A percentile compares a stretch with the other conserved stretches of the same genome.
Evolutionary conservation across 345 rosid species (phyloP).

Genomic region (Gossypium bickii): DNA sequence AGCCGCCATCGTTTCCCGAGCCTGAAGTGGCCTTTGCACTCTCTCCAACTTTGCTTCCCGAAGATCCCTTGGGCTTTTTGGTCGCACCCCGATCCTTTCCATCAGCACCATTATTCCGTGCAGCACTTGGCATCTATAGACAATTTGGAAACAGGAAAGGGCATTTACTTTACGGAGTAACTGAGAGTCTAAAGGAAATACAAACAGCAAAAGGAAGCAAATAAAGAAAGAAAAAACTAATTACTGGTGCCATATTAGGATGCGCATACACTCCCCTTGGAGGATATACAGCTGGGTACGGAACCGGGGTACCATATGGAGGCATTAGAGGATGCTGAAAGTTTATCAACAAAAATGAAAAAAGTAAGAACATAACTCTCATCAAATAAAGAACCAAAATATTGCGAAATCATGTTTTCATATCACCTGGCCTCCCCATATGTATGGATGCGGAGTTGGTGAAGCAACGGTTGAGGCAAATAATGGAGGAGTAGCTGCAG

Average conservation of each 20-base stretch:
- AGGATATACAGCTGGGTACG: constrained; percentile 89
- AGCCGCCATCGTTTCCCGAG: constrained; percentile 80
- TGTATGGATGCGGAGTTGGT: constrained; percentile 82
- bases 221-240: not conserved
- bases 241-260: constrained; percentile 78
- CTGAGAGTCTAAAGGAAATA: not conserved
- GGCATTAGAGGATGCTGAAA: constrained; percentile 85
- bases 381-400: not conserved
- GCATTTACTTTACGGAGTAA: not conserved
- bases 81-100: constrained; percentile 54
- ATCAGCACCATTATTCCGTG: constrained; percentile 36
- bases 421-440: constrained; percentile 92
- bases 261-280: constrained; percentile 85
- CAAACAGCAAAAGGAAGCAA: not conserved
- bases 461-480: constrained; percentile 85
- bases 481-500: constrained; percentile 81
- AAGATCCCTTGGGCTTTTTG: constrained; percentile 62
- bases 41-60: constrained; percentile 61
- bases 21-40: constrained; percentile 63
- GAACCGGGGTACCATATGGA: constrained; percentile 90
- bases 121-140: constrained; percentile 51
- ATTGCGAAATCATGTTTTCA: not conserved
- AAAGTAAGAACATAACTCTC: constrained; percentile 11
- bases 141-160: not conserved
- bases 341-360: constrained; percentile 11